Percentiles rank a stretch among this genome's conserved stretches.
Evolutionary conservation across 768 basidiomycete genomes (phyloP).

Genomic region (Kwoniella heveanensis): DNA sequence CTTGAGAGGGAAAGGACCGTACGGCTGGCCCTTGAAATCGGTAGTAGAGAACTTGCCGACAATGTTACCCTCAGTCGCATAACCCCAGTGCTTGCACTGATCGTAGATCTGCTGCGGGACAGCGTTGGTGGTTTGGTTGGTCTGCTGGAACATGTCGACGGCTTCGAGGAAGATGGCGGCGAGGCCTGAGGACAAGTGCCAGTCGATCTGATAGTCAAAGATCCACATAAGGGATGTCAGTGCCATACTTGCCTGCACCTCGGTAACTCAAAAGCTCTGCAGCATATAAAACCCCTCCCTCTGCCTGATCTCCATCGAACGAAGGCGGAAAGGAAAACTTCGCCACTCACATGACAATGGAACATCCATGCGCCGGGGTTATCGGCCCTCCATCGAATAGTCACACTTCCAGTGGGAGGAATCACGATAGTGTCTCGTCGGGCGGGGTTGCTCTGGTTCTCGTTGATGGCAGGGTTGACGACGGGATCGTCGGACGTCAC

Average conservation of each 20-base stretch:
- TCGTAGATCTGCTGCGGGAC: slow-evolving; percentile 66
- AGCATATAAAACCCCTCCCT: too few species aligned
- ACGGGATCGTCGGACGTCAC: slow-evolving; percentile 69
- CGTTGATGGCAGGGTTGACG: slow-evolving; percentile 76
- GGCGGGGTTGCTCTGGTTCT: slow-evolving; percentile 82
- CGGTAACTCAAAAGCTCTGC: too few species aligned
- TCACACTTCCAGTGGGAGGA: slow-evolving; percentile 68
- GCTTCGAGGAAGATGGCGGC: slow-evolving; percentile 84
- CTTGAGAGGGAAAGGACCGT: slow-evolving; percentile 70
- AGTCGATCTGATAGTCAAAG: too few species aligned
- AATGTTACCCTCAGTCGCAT: slow-evolving; percentile 76
- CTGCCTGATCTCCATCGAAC: too few species aligned
- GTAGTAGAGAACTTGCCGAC: slow-evolving; percentile 71
- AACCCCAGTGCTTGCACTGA: slow-evolving; percentile 69
- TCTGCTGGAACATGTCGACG: slow-evolving; percentile 66
- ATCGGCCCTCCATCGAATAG: slow-evolving; percentile 78
- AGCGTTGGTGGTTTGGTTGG: slow-evolving; percentile 52
- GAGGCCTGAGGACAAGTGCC: slow-evolving; percentile 63
- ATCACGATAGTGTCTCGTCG: slow-evolving; percentile 87
- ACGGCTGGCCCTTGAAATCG: slow-evolving; percentile 67
- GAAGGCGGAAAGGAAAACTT: too few species aligned
- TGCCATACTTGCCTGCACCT: too few species aligned
- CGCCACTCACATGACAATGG: slow-evolving; percentile 63
- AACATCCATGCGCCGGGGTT: slow-evolving; percentile 81
- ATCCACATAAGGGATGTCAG: too few species aligned